Conservation (phyloP, 2,329 filamentous ascomycete genomes). For the Trichophyton equinum region DNA sequence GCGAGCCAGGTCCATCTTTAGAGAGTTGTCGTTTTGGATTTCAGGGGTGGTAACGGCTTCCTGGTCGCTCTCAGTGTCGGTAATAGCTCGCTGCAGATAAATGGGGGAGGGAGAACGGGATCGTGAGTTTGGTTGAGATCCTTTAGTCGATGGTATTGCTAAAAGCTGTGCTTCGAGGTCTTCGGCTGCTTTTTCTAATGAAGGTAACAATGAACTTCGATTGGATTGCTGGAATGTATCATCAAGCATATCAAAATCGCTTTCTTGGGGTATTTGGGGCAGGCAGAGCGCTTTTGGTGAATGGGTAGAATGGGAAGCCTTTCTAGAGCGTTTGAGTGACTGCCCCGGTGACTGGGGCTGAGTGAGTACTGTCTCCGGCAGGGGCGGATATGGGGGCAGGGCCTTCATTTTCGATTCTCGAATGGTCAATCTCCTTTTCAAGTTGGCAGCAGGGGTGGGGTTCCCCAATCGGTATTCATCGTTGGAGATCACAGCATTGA, state of each 20-base stretch:
- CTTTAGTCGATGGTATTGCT: constrained; percentile 13
- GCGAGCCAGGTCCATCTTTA: background rate
- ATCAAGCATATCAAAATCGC: constrained; percentile 18
- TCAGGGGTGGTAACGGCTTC: background rate
- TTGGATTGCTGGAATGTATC: constrained; percentile 16
- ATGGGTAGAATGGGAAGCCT: background rate
- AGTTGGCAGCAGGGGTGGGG: background rate
- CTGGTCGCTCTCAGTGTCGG: background rate
- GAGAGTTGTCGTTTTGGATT: background rate
- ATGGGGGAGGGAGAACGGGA: background rate
- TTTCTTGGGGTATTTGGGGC: constrained; percentile 15
- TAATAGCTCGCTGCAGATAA: background rate
- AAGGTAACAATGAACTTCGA: background rate
- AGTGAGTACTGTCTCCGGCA: background rate
- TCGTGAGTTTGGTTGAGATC: background rate
- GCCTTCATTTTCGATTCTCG: constrained; percentile 29
- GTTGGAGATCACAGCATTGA: constrained; percentile 24
- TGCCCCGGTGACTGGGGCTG: background rate
- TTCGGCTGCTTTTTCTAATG: constrained; percentile 22
- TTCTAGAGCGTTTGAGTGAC: constrained; percentile 6
- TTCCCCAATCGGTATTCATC: constrained; percentile 10
- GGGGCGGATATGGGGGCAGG: constrained; percentile 23
- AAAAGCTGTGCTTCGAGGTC: constrained; percentile 26
- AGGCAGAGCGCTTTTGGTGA: constrained; percentile 7
- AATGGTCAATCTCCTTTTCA: constrained; percentile 17